Conservation (phyloP, 352 stramenopile species). For the Phytophthora ohioensis region DNA sequence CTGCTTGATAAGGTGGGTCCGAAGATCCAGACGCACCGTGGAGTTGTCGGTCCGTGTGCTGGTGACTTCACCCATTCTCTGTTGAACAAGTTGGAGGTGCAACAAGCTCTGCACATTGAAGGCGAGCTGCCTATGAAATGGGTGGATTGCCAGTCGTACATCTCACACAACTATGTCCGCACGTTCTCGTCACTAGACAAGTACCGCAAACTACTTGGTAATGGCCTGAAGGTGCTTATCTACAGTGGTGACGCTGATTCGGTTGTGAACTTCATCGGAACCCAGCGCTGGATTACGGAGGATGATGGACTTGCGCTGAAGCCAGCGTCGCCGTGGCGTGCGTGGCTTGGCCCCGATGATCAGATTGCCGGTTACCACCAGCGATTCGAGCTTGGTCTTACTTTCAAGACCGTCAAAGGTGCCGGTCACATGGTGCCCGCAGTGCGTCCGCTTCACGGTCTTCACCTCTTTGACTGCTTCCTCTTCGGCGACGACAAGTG, state of each 20-base stretch:
- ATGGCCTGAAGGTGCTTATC: conserved; percentile 60
- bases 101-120: conserved; percentile 66
- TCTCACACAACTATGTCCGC: conserved; percentile 53
- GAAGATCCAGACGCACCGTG: conserved; percentile 51
- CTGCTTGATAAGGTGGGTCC: conserved; percentile 37
- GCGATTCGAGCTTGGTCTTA: conserved; percentile 74
- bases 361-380: conserved; percentile 90
- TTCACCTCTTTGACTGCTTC: conserved; percentile 82
- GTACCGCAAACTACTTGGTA: conserved; percentile 63
- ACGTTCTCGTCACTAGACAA: conserved; percentile 68
- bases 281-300: conserved; percentile 78
- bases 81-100: conserved; percentile 62
- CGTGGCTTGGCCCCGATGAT: conserved; percentile 64
- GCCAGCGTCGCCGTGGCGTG: conserved; percentile 50
- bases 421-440: conserved; percentile 90
- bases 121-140: conserved; percentile 51
- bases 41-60: conserved; percentile 62
- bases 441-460: conserved; percentile 67
- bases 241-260: conserved; percentile 80
- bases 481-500: conserved; percentile 65
- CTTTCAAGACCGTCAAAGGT: conserved; percentile 92
- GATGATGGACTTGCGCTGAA: conserved; percentile 55
- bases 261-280: conserved; percentile 85
- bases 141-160: conserved; percentile 64
- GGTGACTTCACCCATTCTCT: conserved; percentile 62